phyloP scores from a whole-genome alignment of 1,284 basidiomycete species.

The Pascua guehoae region DNA sequence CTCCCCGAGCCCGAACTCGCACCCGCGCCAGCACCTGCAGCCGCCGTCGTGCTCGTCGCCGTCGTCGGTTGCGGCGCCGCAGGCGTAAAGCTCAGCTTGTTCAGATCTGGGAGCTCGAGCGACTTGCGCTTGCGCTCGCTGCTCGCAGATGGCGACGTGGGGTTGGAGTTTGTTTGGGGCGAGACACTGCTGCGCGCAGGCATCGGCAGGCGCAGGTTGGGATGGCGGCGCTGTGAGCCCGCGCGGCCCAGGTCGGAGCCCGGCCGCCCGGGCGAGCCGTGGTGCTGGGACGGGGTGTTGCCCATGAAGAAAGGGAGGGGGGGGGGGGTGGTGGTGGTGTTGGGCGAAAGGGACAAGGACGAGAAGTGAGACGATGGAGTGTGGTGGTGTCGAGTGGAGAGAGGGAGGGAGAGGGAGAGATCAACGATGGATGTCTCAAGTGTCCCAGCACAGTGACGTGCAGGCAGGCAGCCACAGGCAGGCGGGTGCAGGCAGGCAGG shows the following conservation, averaged over 20 bases:
- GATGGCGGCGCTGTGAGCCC: slow-evolving; percentile 17
- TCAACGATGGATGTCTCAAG: not conserved
- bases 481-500: no score
- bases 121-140: slow-evolving; percentile 45
- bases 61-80: slow-evolving; percentile 41
- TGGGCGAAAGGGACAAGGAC: not conserved
- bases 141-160: slow-evolving; percentile 40
- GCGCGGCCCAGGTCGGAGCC: slow-evolving; percentile 15
- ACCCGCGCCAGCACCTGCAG: slow-evolving; percentile 1
- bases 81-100: slow-evolving; percentile 46
- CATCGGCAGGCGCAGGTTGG: slow-evolving; percentile 43
- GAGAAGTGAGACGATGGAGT: not conserved
- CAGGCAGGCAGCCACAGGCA: no score
- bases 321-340: not conserved
- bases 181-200: slow-evolving; percentile 32
- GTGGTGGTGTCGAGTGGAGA: not conserved
- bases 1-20: not conserved
- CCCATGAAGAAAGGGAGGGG: slow-evolving; percentile 30
- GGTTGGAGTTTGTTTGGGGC: slow-evolving; percentile 32
- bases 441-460: not conserved
- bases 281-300: slow-evolving; percentile 43
- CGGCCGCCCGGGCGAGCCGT: slow-evolving; percentile 25
- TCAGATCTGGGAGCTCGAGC: slow-evolving; percentile 48
- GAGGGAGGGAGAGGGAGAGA: not conserved
- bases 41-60: slow-evolving; percentile 33